Conservation (phyloP, 164 flowering plant species). For the Buxus sempervirens region DNA sequence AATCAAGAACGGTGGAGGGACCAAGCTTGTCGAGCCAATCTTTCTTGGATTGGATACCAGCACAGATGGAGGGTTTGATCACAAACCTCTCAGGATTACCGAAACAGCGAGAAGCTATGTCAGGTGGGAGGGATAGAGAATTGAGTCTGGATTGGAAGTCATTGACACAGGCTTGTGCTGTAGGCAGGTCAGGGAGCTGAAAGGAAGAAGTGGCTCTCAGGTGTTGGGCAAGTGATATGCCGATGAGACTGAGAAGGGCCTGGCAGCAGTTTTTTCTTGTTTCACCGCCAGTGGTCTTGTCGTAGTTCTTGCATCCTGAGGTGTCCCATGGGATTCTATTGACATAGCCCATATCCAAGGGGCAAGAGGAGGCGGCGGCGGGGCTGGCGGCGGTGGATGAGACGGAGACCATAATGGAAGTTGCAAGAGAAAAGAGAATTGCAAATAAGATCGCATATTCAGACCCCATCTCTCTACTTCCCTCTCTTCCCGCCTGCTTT, state of each 20-base stretch:
- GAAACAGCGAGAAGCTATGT: constrained; percentile 42
- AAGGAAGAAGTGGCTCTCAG: constrained; percentile 49
- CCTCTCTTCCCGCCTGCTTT: neutral
- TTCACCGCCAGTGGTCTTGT: neutral
- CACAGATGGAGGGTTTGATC: constrained; percentile 40
- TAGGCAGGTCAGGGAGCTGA: constrained; percentile 33
- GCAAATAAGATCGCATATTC: neutral
- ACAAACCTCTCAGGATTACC: constrained; percentile 37
- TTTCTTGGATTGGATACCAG: constrained; percentile 32
- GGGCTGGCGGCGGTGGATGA: neutral
- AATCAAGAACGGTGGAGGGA: constrained; percentile 34
- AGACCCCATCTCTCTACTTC: neutral
- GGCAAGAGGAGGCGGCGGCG: constrained; percentile 29
- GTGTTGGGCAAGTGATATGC: constrained; percentile 41
- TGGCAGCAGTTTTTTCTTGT: constrained; percentile 34
- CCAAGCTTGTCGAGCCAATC: constrained; percentile 59
- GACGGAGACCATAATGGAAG: neutral
- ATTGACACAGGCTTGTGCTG: constrained; percentile 41
- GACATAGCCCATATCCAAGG: constrained; percentile 47
- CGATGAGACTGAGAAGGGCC: constrained; percentile 46
- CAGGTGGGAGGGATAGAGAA: constrained; percentile 32
- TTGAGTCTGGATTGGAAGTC: constrained; percentile 42
- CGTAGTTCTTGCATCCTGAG: constrained; percentile 29
- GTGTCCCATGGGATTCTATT: constrained; percentile 45
- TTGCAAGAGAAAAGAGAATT: no score